Conservation (phyloP, 371 early-diverging fungal species). For the Mortierella polycephala region DNA sequence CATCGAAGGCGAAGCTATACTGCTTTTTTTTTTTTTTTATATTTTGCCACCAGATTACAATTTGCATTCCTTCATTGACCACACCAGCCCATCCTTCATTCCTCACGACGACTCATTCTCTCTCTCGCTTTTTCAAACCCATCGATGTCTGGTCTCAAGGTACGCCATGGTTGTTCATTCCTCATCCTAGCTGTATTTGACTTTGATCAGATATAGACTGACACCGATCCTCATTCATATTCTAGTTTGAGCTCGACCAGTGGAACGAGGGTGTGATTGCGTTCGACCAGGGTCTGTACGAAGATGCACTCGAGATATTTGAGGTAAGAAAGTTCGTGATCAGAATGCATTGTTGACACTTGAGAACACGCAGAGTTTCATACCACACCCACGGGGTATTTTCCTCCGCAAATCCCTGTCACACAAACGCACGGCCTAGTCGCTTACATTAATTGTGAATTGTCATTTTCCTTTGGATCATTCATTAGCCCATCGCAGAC, state of each 20-base stretch:
- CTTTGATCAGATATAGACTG: too few species aligned
- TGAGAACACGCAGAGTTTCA: too few species aligned
- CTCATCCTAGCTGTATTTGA: neutral
- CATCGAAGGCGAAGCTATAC: too few species aligned
- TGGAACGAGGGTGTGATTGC: constrained; percentile 79
- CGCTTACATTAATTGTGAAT: neutral
- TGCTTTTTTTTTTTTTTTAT: too few species aligned
- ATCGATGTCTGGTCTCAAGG: constrained; percentile 14
- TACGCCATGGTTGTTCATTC: neutral
- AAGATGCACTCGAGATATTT: constrained; percentile 72
- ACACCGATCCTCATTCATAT: neutral
- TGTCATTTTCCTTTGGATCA: neutral
- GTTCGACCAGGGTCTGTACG: constrained; percentile 75
- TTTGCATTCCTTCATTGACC: too few species aligned
- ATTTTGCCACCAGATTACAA: too few species aligned
- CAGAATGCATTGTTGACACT: neutral
- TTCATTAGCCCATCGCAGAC: constrained; percentile 83
- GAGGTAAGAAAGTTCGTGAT: constrained; percentile 46
- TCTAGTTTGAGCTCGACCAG: constrained; percentile 78
- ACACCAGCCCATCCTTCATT: neutral
- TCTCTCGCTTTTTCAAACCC: neutral
- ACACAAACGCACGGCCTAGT: neutral
- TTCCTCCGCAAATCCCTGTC: too few species aligned
- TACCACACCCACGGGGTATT: too few species aligned
- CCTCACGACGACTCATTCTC: neutral